phyloP scores from a whole-genome alignment of 345 rosid species.

The Salix koriyanagi region DNA sequence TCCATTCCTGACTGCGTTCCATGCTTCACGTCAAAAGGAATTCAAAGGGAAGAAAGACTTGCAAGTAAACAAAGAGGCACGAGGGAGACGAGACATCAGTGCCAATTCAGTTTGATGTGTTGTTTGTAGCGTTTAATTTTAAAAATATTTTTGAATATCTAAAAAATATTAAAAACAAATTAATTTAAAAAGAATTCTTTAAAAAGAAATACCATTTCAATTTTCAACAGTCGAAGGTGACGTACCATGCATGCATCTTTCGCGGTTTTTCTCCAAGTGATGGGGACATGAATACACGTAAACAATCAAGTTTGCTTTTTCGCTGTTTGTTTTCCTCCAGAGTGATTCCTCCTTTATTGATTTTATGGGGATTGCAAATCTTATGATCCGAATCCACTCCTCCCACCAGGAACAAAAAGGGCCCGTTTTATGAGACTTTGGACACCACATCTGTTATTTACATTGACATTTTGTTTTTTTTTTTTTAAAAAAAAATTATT shows the following conservation, averaged over 20 bases:
- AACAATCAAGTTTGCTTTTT: not conserved
- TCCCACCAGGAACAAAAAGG: constrained; percentile 25
- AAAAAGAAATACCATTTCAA: not conserved
- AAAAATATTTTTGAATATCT: no score
- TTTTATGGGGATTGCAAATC: constrained; percentile 44
- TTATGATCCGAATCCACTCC: constrained; percentile 22
- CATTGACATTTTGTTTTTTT: not conserved
- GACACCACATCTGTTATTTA: not conserved
- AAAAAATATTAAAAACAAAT: no score
- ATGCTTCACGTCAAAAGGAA: not conserved
- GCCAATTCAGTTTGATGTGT: no score
- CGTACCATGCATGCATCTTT: not conserved
- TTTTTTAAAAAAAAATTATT: no score
- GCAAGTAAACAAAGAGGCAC: constrained; percentile 19
- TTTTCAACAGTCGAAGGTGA: not conserved
- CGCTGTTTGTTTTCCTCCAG: not conserved
- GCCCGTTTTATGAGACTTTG: constrained; percentile 16
- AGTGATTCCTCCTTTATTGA: constrained; percentile 13
- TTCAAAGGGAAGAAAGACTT: constrained; percentile 11
- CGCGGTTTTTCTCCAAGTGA: not conserved
- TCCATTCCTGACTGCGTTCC: not conserved
- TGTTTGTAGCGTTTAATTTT: no score
- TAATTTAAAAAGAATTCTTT: no score
- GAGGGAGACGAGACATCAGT: not conserved
- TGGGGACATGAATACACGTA: not conserved